Evolutionary conservation across 2,329 filamentous ascomycete genomes (phyloP), one percentile per base, ranked within the genome.

Genomic region (Calonectria multiphialidica): DNA sequence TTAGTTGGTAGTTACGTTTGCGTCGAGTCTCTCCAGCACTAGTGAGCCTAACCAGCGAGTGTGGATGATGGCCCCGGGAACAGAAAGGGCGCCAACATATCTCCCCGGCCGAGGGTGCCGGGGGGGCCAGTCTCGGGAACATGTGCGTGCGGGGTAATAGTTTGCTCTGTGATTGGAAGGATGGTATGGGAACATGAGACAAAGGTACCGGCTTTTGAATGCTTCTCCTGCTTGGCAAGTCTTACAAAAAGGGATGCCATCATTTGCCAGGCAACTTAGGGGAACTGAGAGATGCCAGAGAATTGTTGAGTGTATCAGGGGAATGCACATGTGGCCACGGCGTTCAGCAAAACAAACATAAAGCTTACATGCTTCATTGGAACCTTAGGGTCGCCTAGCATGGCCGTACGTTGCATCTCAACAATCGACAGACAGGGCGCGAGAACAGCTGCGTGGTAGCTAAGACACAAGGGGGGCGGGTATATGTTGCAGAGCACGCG

Each of bases 141-240:
- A 76, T 79, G 76, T 79, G 75, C 66, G 68, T 76, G 77, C 77
- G 77, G 77, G 77, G 77, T 78, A 79, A 71, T 62, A 74, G 64
- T 59, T 21, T 40, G 7, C 33, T 13, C 25, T 30, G 21, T 77
- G 74, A 79, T 79, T 79, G 76, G 77, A 44, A 50, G 47, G 71
- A 69, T 50, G 18, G 30, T 40, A 57, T 66, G 57, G 47, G 59
- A 35, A 44, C 37, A 64, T 33, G 28, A 70, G 71, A 28, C 35
- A 65, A 61, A n/a, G 23, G 55, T 50, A 30, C 21, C 23, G 23
- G n/a, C 61, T 30, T 61, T 66, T 37, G 55, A 57, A 30, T 50
- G 21, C 49, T 37, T 63, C 40, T 62, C 61, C 61, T 65, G 55
- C 66, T 68, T 62, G 55, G 66, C 64, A 28, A 5, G 37, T 50